Base-by-base conservation (phyloP, 2,329 filamentous ascomycete genomes). In the Colletotrichum agaves region DNA sequence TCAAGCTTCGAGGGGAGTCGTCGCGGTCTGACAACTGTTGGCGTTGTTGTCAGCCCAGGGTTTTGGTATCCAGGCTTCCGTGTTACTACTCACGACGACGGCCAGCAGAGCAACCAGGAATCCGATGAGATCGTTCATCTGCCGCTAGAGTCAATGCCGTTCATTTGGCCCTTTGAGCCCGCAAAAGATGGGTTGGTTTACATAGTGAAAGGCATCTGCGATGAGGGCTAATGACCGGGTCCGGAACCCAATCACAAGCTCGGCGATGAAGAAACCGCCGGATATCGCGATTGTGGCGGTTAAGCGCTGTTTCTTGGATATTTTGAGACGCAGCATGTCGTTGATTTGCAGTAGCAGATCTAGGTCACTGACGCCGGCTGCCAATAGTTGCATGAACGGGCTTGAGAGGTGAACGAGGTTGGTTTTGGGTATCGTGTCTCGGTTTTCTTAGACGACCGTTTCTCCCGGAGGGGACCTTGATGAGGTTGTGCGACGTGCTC, bases 181-280 rank as follows among this genome's bases (percentile, higher is more conserved):
- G 8, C 27, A 27, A 2, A 27, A 7, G 3, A 33, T 5, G 8
- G 21, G n/a, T 4, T 46, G 2, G 74, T 85, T 69, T 79, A 91
- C 90, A 74, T 93, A 93, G 75, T 94, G 92, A 72, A 94, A 93
- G 1, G 92, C 90, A 82, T 94, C 92, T 31, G 92, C 91, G 27
- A 94, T 82, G 2, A 94, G 81, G 1, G 91, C 91, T 11, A 94
- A 82, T 0, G 91, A 93, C 59, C 84, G 83, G 1, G 92, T 93
- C 68, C 88, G 88, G 72, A 92, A 91, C 2, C 90, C 90, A 67
- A 91, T 87, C 87, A 77, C 74, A 5, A 88, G 78, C 71, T 88
- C 86, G 8, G 82, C 81, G 15, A 85, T 62, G 65, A 88, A 88
- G 69, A 87, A 88, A 0, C 75, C 73, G 43, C 82, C 80, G 0